Conservation (phyloP, 176 grass and related monocot species). For the Microstegium vimineum region DNA sequence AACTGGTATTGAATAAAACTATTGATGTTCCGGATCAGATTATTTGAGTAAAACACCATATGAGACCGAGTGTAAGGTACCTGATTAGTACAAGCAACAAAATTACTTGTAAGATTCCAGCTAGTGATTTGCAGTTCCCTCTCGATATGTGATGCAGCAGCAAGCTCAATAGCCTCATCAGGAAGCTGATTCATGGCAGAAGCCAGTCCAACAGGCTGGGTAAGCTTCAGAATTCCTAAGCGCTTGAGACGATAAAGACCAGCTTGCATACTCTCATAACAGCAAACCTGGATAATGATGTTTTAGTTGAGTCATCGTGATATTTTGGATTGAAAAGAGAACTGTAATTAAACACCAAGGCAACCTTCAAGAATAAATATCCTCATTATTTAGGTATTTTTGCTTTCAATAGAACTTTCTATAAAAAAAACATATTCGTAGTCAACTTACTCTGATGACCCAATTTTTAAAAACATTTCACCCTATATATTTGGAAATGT, state of each 20-base stretch:
- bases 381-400: not conserved
- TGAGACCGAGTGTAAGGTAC: conserved; percentile 27
- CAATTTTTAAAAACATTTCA: not conserved
- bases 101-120: conserved; percentile 96
- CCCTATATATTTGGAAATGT: not conserved
- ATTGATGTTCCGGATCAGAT: not conserved
- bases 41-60: not conserved
- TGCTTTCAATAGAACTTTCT: not conserved
- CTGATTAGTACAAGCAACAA: conserved; percentile 92
- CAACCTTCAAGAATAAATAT: not conserved
- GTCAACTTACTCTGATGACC: not conserved
- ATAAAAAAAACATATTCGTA: not conserved
- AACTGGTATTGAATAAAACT: conserved; percentile 3
- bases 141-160: conserved; percentile 88
- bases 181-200: conserved; percentile 89
- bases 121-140: conserved; percentile 90
- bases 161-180: conserved; percentile 92
- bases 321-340: not conserved
- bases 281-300: conserved; percentile 63
- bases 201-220: conserved; percentile 63
- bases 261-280: conserved; percentile 97
- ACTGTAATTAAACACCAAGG: conserved; percentile 3
- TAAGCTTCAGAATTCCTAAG: conserved; percentile 82
- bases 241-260: conserved; percentile 71
- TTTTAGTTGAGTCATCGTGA: not conserved